These are phyloP conservation scores for Cladorrhinum sp. DNA, from an alignment of 2,329 filamentous ascomycete species.

Conservation along the genomic window DNA sequence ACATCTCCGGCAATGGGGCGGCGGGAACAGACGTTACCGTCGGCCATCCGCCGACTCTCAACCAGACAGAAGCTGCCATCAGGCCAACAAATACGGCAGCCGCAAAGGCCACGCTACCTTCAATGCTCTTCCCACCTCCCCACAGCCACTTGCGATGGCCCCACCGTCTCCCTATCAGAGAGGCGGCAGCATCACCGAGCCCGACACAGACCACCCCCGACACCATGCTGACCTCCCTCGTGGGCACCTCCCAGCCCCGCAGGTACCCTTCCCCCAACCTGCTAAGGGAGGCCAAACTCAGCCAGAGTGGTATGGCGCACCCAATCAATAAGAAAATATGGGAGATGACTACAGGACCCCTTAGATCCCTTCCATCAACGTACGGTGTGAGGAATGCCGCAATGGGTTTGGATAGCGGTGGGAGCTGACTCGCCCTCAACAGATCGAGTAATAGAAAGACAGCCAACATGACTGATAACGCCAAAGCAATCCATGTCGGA, in stretches of 20 bases:
- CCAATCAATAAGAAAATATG: conserved; percentile 95
- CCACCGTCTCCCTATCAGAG: conserved; percentile 80
- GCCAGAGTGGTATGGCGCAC: conserved; percentile 91
- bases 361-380: conserved; percentile 87
- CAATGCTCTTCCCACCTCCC: conserved; percentile 93
- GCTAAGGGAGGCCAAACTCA: conserved; percentile 67
- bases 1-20: too few species aligned
- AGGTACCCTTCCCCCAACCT: conserved; percentile 44
- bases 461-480: conserved; percentile 73
- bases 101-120: conserved; percentile 81
- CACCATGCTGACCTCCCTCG: conserved; percentile 82
- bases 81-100: conserved; percentile 75
- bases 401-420: conserved; percentile 81
- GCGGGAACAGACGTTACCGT: background rate
- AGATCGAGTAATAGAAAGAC: conserved; percentile 87
- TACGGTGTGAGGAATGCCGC: conserved; percentile 88
- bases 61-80: conserved; percentile 67
- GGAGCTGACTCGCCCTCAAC: conserved; percentile 84
- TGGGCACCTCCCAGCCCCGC: conserved; percentile 70
- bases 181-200: conserved; percentile 90
- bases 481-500: conserved; percentile 76
- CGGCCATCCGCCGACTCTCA: conserved; percentile 73
- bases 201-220: conserved; percentile 92
- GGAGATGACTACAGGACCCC: conserved; percentile 90
- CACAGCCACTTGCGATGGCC: conserved; percentile 91